A percentile compares a stretch with the other conserved stretches of the same genome.
Conservation (phyloP, 140 eudicot species). For the Bidens hawaiensis region DNA sequence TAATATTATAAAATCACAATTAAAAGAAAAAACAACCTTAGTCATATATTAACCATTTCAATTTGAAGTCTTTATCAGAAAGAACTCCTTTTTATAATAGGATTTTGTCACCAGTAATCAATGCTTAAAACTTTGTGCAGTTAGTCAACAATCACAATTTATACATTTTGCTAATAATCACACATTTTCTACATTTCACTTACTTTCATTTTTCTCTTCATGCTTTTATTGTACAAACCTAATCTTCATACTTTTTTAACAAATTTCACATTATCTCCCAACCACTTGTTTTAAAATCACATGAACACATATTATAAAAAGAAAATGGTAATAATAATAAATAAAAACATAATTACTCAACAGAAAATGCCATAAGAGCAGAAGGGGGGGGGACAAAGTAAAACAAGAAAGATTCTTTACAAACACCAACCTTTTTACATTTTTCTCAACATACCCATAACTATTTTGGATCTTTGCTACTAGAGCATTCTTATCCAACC, state of each 20-base stretch:
- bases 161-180: neutral
- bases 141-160: neutral
- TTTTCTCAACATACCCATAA: constrained; percentile 25
- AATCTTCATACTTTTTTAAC: neutral
- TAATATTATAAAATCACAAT: too few relatives aligned
- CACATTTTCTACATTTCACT: neutral
- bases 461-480: constrained; percentile 34
- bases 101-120: neutral
- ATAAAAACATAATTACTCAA: neutral
- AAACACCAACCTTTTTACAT: constrained; percentile 23
- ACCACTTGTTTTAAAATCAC: neutral
- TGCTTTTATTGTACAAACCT: constrained; percentile 1
- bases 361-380: constrained; percentile 1
- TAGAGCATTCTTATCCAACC: too few relatives aligned
- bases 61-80: neutral
- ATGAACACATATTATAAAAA: neutral
- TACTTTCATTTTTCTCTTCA: neutral
- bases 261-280: neutral
- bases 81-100: neutral
- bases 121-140: neutral
- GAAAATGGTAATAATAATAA: neutral
- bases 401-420: constrained; percentile 33
- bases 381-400: constrained; percentile 13
- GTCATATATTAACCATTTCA: too few relatives aligned
- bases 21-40: too few relatives aligned